phyloP scores from a whole-genome alignment of 2,329 filamentous ascomycete genomes.

The Mycosphaerella sp. region DNA sequence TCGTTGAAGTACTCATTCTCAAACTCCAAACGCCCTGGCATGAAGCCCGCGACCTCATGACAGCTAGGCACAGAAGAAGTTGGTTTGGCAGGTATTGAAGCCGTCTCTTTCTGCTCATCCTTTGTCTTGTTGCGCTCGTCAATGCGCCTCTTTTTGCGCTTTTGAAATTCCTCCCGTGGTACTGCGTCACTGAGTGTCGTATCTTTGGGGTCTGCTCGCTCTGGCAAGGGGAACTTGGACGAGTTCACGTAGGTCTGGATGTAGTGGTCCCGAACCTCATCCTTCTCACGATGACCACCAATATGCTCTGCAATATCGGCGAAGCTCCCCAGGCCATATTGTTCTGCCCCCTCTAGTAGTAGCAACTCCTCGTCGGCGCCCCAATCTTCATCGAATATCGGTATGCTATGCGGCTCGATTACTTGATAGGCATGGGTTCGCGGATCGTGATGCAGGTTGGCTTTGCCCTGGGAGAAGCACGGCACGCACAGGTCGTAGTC shows the following conservation, averaged over 20 bases:
- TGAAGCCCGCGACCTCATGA: constrained; percentile 97
- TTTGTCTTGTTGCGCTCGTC: constrained; percentile 83
- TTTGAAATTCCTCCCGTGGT: constrained; percentile 86
- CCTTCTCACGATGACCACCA: constrained; percentile 86
- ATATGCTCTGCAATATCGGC: constrained; percentile 98
- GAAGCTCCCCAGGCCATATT: constrained; percentile 94
- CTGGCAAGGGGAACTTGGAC: constrained; percentile 74
- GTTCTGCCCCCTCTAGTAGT: constrained; percentile 87
- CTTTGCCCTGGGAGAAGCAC: constrained; percentile 79
- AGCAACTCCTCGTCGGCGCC: constrained; percentile 96
- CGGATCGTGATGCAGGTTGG: constrained; percentile 78
- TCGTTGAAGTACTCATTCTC: constrained; percentile 98
- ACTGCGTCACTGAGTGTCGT: constrained; percentile 71
- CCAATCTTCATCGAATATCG: constrained; percentile 92
- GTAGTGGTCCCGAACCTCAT: constrained; percentile 95
- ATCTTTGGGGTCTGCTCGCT: constrained; percentile 76
- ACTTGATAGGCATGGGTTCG: constrained; percentile 82
- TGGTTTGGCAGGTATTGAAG: constrained; percentile 81
- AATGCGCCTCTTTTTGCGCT: constrained; percentile 83
- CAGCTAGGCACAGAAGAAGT: constrained; percentile 92
- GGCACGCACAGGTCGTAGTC: constrained; percentile 97
- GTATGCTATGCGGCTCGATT: constrained; percentile 97
- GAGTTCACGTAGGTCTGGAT: constrained; percentile 81
- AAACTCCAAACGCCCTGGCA: constrained; percentile 95
- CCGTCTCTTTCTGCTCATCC: constrained; percentile 73